Evolutionary conservation across 441 rosid species (phyloP), one percentile per base, ranked within the genome.

Genomic region (Brassica hybrid): DNA sequence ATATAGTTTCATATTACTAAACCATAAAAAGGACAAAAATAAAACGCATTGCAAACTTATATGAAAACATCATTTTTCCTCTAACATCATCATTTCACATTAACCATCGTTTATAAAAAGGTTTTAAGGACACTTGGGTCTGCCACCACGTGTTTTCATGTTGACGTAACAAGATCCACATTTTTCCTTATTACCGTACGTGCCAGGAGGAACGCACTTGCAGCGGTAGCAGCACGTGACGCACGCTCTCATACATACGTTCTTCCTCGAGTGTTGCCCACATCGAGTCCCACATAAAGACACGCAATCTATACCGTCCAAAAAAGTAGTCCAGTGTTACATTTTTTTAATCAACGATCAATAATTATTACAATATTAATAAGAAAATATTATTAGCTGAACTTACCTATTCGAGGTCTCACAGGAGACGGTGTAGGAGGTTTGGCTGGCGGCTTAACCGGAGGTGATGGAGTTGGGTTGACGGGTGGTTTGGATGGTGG

Each of bases 141-240:
- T 85, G 78, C 87, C 88, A 36, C 82, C 76, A 54, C 77, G 89
- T 50, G 97, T 92, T 74, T 88, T 94, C 97, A 92, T 89, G 36
- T 78, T 85, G 63, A 87, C 91, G 87, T 94, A 94, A 79, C 98
- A 92, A 80, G 84, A 85, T 69, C 98, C 97, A 78, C 97, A 94
- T 74, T 69, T 80, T 73, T 92, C 97, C 12, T 83, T 84, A 83
- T 92, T 92, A 13, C 98, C 98, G 50, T 87, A 91, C 11, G 97
- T 92, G 36, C 97, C 97, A 8, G 98, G 98, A 0, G 98, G 98
- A 58, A 92, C 97, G 16, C 98, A 94, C 70, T 88, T 92, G 91
- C 98, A 94, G 67, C 93, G 81, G 71, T 83, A 84, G 59, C 98
- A 94, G 85, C 98, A 94, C 64, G 95, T 87, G 82, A 81, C 73